Evolutionary conservation across 2,329 filamentous ascomycete species (phyloP), one percentile per base, ranked within the genome.

Genomic region (Pseudogymnoascus sp.): DNA sequence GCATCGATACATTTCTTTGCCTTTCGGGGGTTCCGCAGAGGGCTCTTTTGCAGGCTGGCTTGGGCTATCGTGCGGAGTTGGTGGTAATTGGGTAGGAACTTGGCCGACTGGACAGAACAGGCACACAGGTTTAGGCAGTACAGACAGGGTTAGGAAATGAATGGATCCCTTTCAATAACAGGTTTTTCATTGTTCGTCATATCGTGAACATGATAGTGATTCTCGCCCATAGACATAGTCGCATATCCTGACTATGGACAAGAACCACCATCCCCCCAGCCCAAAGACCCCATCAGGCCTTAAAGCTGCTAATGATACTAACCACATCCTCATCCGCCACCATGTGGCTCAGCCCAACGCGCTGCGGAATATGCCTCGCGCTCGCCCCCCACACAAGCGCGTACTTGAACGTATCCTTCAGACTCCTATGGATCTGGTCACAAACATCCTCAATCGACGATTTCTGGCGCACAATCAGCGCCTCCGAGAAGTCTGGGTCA

Each of bases 401-500:
- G 78, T 97, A 97, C 81, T 97, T 99, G 83, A 97, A 99, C 4
- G 92, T 96, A 67, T 99, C 96, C 84, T 97, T 99, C 68, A 99
- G 79, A 26, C 86, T 95, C 66, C 95, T 83, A 78, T 99, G 95
- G 69, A 99, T 90, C 70, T 91, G 86, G 76, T 99, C 95, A 76
- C 95, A 99, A 8, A 99, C 95, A 76, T 99, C 93, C 78, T 97
- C 95, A 72, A 99, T 92, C 11, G 87, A 91, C 72, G 90, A 91
- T 70, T 93, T 90, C 73, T 81, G 86, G 64, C 96, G 83, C 68
- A 99, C 95, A 73, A 99, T 99, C 71, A 99, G 77, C 1, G 95
- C 95, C 78, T 99, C 95, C 65, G 76, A 78, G 73, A 99, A 99
- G 74, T 93, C 86, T 0, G 95, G 95, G 13, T 96, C 93, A 8